Evolutionary conservation across 2,329 filamentous ascomycete species (phyloP).

Genomic region (Alternaria ventricosa): DNA sequence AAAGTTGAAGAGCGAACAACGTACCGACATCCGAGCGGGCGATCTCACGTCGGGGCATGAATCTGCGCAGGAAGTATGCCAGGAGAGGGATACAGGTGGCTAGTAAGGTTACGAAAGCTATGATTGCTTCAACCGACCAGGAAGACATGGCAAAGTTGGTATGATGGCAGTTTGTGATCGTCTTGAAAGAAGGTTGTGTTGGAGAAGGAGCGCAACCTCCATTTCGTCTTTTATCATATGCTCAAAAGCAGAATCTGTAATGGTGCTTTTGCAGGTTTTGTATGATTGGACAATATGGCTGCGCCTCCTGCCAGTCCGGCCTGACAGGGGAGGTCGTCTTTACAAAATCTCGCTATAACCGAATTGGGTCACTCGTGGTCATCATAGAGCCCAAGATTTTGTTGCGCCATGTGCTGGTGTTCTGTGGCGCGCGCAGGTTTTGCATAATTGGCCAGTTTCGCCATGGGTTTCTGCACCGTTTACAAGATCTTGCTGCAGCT

Average conservation of each 20-base stretch:
- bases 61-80: not conserved
- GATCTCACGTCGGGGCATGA: not conserved
- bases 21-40: not conserved
- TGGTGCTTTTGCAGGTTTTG: not conserved
- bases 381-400: not conserved
- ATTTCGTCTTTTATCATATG: not conserved
- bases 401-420: rapidly evolving
- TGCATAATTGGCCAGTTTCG: not conserved
- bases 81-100: not conserved
- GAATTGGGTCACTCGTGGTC: rapidly evolving
- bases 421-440: not conserved
- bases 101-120: not conserved
- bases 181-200: no score
- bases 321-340: not conserved
- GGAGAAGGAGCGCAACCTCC: not conserved
- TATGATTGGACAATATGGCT: not conserved
- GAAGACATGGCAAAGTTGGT: not conserved
- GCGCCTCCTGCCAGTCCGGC: not conserved
- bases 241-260: not conserved
- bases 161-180: no score
- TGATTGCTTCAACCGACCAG: not conserved
- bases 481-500: not conserved
- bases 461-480: not conserved
- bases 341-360: not conserved
- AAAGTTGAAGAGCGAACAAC: not conserved